These are phyloP conservation scores for Candida peoriensis DNA, from an alignment of 805 yeast species.

Conservation along the genomic window DNA sequence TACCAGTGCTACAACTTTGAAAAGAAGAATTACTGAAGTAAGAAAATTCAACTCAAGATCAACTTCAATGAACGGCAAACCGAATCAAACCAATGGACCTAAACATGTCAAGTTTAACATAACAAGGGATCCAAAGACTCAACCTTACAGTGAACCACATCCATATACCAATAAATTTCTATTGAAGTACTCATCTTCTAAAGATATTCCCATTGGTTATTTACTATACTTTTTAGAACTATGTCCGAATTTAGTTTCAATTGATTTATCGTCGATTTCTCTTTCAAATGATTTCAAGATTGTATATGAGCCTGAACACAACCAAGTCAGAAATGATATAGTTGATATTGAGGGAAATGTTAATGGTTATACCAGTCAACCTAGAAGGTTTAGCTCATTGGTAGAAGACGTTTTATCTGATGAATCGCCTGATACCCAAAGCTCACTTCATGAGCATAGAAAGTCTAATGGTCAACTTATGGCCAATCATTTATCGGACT, in stretches of 20 bases:
- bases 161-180: constrained; percentile 61
- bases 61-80: constrained; percentile 14
- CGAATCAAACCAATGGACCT: too few species aligned
- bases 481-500: constrained; percentile 15
- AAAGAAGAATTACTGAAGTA: constrained; percentile 3
- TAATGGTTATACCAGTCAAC: not conserved
- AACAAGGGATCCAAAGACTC: constrained; percentile 16
- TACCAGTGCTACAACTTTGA: constrained; percentile 2
- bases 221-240: constrained; percentile 61
- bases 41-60: too few species aligned
- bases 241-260: constrained; percentile 53
- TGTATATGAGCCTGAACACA: constrained; percentile 9
- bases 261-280: constrained; percentile 59
- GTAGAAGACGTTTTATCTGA: constrained; percentile 17
- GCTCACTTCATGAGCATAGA: constrained; percentile 1
- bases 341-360: too few species aligned
- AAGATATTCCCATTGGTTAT: constrained; percentile 77
- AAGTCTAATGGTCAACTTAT: too few species aligned
- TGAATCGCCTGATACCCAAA: not conserved
- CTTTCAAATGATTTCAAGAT: constrained; percentile 65
- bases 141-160: constrained; percentile 39
- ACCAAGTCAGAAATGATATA: too few species aligned
- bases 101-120: constrained; percentile 4
- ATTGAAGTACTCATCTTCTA: constrained; percentile 56
- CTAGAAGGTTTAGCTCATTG: constrained; percentile 14